Evolutionary conservation across 225 moss, liverwort and hornwort species (phyloP).

Genomic region (Thuidium tamariscinum): DNA sequence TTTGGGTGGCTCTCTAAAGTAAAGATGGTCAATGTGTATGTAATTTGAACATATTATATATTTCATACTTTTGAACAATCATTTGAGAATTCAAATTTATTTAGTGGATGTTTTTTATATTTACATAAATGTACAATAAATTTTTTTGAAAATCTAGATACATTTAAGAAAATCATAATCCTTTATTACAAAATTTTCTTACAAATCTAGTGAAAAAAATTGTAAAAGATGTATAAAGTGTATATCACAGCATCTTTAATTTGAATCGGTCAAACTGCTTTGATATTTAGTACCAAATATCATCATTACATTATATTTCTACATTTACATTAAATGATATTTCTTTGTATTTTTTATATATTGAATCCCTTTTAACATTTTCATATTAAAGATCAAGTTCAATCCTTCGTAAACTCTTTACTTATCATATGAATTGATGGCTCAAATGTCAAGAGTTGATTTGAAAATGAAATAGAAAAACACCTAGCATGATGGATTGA

Average conservation of each 20-base stretch:
- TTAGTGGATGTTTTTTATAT: accelerated
- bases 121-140: accelerated
- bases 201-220: background rate
- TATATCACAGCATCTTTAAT: background rate
- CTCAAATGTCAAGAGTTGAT: too few relatives aligned
- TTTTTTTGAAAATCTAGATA: background rate
- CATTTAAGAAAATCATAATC: background rate
- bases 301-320: background rate
- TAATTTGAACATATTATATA: too few relatives aligned
- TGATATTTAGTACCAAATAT: background rate
- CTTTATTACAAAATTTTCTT: accelerated
- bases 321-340: background rate
- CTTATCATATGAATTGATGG: too few relatives aligned
- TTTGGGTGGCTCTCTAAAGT: too few relatives aligned
- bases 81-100: background rate
- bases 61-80: too few relatives aligned
- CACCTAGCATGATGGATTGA: background rate
- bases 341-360: background rate
- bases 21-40: too few relatives aligned
- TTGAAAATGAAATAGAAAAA: too few relatives aligned
- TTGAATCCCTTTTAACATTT: background rate
- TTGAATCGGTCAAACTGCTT: background rate
- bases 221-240: accelerated
- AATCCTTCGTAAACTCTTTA: too few relatives aligned
- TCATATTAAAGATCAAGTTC: too few relatives aligned